These are phyloP conservation scores for Hemisphaericaspora nanyangensis DNA, from an alignment of 805 yeast genomes.

Conservation along the genomic window DNA sequence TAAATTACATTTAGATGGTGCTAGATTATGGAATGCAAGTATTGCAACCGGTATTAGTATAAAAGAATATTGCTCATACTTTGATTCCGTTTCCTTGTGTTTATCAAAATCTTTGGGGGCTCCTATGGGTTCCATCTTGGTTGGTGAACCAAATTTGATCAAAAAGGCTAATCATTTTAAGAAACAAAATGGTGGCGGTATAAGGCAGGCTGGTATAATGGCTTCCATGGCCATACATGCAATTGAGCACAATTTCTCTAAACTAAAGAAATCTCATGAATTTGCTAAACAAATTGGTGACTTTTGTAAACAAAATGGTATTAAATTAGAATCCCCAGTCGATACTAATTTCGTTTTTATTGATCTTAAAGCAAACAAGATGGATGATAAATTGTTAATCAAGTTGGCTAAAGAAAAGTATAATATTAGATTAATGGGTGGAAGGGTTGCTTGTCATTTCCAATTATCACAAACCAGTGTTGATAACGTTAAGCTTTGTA, in stretches of 20 bases:
- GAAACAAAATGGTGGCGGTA: constrained; percentile 44
- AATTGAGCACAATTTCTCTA: constrained; percentile 35
- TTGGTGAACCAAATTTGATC: constrained; percentile 27
- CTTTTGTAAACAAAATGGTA: constrained; percentile 25
- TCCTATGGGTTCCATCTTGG: constrained; percentile 41
- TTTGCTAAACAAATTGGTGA: constrained; percentile 32
- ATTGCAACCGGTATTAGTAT: constrained; percentile 37
- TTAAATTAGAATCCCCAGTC: constrained; percentile 33
- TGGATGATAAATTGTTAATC: constrained; percentile 23
- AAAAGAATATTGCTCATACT: constrained; percentile 36
- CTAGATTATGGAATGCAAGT: constrained; percentile 42
- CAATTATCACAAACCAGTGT: constrained; percentile 31
- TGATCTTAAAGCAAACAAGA: constrained; percentile 27
- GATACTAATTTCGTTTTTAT: constrained; percentile 41
- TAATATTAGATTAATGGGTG: constrained; percentile 63
- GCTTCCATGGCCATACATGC: constrained; percentile 40
- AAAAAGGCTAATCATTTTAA: constrained; percentile 42
- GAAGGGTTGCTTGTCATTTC: constrained; percentile 35
- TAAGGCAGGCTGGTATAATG: constrained; percentile 39
- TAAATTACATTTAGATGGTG: constrained; percentile 41
- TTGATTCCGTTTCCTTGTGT: constrained; percentile 42
- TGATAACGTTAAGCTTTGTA: constrained; percentile 40
- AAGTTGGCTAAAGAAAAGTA: constrained; percentile 46
- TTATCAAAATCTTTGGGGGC: constrained; percentile 42
- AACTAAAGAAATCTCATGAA: constrained; percentile 29